phyloP scores from a whole-genome alignment of 2,329 filamentous ascomycete species.

The Geoglossum cookeanum region DNA sequence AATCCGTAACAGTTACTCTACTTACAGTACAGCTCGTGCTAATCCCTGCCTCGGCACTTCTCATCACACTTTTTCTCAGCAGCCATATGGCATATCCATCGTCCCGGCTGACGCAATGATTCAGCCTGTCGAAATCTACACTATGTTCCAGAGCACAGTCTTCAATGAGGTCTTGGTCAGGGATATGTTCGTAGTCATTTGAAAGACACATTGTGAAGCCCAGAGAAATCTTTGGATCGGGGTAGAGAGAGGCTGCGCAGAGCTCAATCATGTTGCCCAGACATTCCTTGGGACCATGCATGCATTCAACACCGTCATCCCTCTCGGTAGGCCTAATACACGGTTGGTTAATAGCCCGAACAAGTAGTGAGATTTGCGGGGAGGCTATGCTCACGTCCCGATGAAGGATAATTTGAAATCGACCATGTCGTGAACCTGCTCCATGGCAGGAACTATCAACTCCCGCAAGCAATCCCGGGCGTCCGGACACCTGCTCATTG shows the following conservation, averaged over 20 bases:
- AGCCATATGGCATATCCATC: slow-evolving; percentile 52
- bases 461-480: slow-evolving; percentile 64
- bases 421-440: slow-evolving; percentile 61
- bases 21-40: slow-evolving; percentile 56
- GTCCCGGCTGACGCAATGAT: slow-evolving; percentile 62
- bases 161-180: slow-evolving; percentile 57
- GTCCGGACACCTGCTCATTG: slow-evolving; percentile 96
- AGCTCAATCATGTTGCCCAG: slow-evolving; percentile 90
- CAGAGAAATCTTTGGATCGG: slow-evolving; percentile 69
- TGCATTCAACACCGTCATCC: slow-evolving; percentile 72
- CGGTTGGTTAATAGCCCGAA: not conserved
- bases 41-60: slow-evolving; percentile 39
- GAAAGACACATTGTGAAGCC: slow-evolving; percentile 88
- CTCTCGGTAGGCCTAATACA: slow-evolving; percentile 37
- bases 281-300: slow-evolving; percentile 76
- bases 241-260: slow-evolving; percentile 67
- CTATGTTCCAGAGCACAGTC: slow-evolving; percentile 84
- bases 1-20: not conserved
- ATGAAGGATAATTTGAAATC: slow-evolving; percentile 86
- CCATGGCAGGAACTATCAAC: slow-evolving; percentile 73
- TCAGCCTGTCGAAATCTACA: slow-evolving; percentile 62
- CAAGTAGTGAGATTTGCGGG: slow-evolving; percentile 1
- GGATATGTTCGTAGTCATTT: slow-evolving; percentile 57
- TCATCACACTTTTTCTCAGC: slow-evolving; percentile 43
- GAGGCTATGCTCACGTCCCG: slow-evolving; percentile 39